Percentiles rank a stretch among this genome's conserved stretches.
phyloP scores from a whole-genome alignment of 257 asterid species.

The Solanum stenotomum region DNA sequence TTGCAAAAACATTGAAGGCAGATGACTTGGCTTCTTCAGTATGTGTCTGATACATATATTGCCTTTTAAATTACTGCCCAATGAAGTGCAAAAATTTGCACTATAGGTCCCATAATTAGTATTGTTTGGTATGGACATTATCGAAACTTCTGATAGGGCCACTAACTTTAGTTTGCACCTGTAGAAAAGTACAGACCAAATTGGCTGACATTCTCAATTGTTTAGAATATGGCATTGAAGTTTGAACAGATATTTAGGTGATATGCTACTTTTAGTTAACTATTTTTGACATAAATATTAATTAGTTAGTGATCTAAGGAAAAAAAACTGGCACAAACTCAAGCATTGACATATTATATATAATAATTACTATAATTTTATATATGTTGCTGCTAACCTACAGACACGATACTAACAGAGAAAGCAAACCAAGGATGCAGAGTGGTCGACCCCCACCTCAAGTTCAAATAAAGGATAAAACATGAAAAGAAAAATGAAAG shows the following conservation, averaged over 20 bases:
- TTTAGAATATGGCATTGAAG: neutral
- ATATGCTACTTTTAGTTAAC: neutral
- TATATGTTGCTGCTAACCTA: neutral
- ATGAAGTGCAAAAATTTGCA: neutral
- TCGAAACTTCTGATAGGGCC: neutral
- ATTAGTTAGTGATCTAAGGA: neutral
- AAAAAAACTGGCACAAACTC: neutral
- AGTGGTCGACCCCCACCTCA: neutral
- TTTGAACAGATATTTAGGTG: neutral
- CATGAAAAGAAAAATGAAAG: neutral
- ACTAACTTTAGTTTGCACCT: neutral
- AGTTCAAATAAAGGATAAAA: neutral
- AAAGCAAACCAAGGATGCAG: neutral
- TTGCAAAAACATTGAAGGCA: constrained; percentile 95
- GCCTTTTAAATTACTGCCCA: neutral
- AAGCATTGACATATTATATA: neutral
- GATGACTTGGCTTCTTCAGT: constrained; percentile 99
- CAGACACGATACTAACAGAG: neutral
- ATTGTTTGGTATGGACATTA: neutral
- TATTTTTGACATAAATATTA: neutral
- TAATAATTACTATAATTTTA: neutral
- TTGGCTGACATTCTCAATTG: neutral
- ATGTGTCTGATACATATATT: constrained; percentile 22
- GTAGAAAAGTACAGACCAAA: neutral
- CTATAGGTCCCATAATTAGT: neutral